Percentiles rank a stretch among this genome's conserved stretches.
Conservation (phyloP, 2,329 filamentous ascomycete species). For the Exophiala sp. region DNA sequence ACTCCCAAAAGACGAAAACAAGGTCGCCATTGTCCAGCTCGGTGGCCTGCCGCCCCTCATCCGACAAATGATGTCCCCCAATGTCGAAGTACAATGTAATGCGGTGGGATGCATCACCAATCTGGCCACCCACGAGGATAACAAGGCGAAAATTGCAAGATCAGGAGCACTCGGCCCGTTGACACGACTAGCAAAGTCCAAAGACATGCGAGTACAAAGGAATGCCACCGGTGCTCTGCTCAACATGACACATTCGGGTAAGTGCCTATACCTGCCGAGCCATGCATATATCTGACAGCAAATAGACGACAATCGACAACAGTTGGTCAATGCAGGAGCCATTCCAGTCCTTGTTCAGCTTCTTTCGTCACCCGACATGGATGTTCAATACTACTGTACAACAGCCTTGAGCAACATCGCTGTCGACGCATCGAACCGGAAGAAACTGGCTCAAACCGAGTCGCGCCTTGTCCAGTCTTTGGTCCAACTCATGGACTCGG, state of each 20-base stretch:
- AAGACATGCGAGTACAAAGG: conserved; percentile 96
- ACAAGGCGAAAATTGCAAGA: conserved; percentile 96
- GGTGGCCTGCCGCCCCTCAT: conserved; percentile 87
- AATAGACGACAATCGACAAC: conserved; percentile 90
- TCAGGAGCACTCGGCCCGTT: conserved; percentile 88
- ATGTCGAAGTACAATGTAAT: conserved; percentile 98
- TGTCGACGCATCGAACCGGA: conserved; percentile 83
- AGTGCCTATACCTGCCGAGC: conserved; percentile 26
- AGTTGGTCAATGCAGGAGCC: conserved; percentile 94
- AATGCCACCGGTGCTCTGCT: conserved; percentile 94
- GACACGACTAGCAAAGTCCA: conserved; percentile 88
- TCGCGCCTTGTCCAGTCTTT: conserved; percentile 86
- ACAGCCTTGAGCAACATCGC: conserved; percentile 98
- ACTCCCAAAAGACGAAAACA: conserved; percentile 77
- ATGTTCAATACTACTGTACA: conserved; percentile 99
- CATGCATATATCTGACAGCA: conserved; percentile 1
- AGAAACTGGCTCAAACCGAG: conserved; percentile 85
- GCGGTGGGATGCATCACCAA: conserved; percentile 99
- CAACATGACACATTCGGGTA: conserved; percentile 99
- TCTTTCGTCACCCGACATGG: conserved; percentile 84
- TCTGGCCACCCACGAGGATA: conserved; percentile 94
- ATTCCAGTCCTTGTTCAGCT: conserved; percentile 95
- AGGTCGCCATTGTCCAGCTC: conserved; percentile 88
- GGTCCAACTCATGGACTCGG: conserved; percentile 94
- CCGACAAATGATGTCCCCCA: conserved; percentile 94